phyloP scores from a whole-genome alignment of 257 asterid species.

The Solanum tarapatanum region DNA sequence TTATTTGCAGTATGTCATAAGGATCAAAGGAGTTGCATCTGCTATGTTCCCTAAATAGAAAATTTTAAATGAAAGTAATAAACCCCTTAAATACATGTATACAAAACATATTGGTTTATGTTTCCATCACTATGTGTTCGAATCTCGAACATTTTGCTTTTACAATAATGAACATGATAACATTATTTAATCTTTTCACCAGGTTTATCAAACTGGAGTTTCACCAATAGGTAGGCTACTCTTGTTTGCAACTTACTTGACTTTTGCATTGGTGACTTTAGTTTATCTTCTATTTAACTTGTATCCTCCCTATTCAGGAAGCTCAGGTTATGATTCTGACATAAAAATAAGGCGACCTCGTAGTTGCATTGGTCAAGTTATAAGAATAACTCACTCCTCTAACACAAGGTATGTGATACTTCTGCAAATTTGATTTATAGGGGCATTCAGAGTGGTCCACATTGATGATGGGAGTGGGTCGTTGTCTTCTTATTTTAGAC shows the following conservation, averaged over 20 bases:
- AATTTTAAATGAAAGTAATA: not conserved
- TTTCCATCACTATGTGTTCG: not conserved
- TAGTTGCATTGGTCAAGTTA: constrained; percentile 70
- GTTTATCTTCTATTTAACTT: not conserved
- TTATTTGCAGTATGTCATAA: not conserved
- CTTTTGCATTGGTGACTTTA: not conserved
- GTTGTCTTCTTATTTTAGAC: not conserved
- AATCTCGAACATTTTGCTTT: not conserved
- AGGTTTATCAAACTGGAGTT: not conserved
- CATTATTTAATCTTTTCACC: not conserved
- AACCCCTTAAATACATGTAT: not conserved
- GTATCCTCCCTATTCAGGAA: constrained; percentile 32
- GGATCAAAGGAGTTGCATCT: not conserved
- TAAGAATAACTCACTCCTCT: constrained; percentile 34
- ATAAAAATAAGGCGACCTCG: constrained; percentile 24
- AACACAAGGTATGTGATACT: constrained; percentile 41
- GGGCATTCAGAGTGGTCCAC: not conserved
- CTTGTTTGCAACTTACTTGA: not conserved
- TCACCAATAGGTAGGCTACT: not conserved
- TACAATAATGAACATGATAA: not conserved
- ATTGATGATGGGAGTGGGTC: not conserved
- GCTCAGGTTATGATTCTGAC: constrained; percentile 19
- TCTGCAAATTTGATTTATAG: not conserved
- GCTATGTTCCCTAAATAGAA: not conserved
- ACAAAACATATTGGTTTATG: not conserved